Conservation (phyloP, 2,329 filamentous ascomycete species). For the Clonostachys rosea region DNA sequence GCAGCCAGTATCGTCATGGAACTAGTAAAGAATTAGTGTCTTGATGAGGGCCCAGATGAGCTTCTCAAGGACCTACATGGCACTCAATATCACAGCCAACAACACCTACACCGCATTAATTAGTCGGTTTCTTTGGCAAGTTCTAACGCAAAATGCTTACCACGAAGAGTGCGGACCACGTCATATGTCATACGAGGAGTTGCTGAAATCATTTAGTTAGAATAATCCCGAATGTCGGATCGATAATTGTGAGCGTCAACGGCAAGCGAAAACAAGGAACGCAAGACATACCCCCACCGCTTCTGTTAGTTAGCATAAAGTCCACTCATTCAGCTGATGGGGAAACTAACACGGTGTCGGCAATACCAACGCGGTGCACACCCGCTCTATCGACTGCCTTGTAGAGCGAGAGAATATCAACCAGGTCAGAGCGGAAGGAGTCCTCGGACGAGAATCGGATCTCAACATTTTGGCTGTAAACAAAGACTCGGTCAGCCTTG, state of each 20-base stretch:
- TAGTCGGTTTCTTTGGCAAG: too few relatives aligned
- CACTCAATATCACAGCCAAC: constrained; percentile 60
- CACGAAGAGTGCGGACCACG: constrained; percentile 68
- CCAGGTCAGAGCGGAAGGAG: constrained; percentile 79
- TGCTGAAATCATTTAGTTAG: not conserved
- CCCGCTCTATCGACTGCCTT: constrained; percentile 31
- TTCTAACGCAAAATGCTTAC: too few relatives aligned
- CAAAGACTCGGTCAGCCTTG: not conserved
- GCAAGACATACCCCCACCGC: too few relatives aligned
- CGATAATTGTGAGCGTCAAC: too few relatives aligned
- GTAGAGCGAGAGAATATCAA: constrained; percentile 79
- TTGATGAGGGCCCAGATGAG: too few relatives aligned
- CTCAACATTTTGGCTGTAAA: constrained; percentile 12
- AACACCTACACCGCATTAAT: not conserved
- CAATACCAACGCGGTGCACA: constrained; percentile 2
- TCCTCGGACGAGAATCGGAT: constrained; percentile 64
- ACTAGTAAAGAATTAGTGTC: not conserved
- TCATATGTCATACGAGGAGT: constrained; percentile 84
- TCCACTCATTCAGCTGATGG: too few relatives aligned
- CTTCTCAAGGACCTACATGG: not conserved
- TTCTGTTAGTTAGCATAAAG: too few relatives aligned
- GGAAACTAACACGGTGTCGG: constrained; percentile 1
- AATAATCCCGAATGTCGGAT: too few relatives aligned
- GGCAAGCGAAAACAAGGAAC: too few relatives aligned
- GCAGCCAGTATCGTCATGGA: not conserved